Conservation (phyloP, 1,284 basidiomycete genomes). For the Tylopilus orsonianus region DNA sequence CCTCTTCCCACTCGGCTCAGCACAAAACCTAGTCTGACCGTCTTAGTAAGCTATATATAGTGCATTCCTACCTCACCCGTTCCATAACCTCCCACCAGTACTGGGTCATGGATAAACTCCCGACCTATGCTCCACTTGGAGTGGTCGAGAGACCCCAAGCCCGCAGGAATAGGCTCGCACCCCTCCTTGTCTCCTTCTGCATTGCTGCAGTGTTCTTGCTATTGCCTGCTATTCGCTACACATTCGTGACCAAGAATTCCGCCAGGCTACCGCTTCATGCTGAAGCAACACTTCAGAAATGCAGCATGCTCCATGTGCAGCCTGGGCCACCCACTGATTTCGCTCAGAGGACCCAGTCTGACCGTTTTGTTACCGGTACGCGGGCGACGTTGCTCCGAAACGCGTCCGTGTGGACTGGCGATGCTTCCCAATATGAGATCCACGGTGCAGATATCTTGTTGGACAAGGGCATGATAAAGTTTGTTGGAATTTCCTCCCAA, state of each 20-base stretch:
- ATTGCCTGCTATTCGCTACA: slow-evolving; percentile 18
- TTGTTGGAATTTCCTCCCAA: slow-evolving; percentile 37
- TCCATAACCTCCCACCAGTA: background rate
- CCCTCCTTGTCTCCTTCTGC: slow-evolving; percentile 22
- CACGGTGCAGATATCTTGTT: slow-evolving; percentile 48
- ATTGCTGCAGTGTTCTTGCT: slow-evolving; percentile 19
- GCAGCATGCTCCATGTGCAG: slow-evolving; percentile 27
- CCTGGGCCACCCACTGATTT: slow-evolving; percentile 38
- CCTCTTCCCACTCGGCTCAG: slow-evolving; percentile 4
- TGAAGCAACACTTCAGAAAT: slow-evolving; percentile 29
- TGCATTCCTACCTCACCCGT: background rate
- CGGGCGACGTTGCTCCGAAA: slow-evolving; percentile 59
- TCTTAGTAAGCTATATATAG: slow-evolving; percentile 7
- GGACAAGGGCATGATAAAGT: slow-evolving; percentile 47
- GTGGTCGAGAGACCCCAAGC: slow-evolving; percentile 9
- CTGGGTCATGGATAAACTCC: slow-evolving; percentile 32
- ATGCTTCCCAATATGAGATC: slow-evolving; percentile 51
- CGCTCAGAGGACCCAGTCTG: slow-evolving; percentile 46
- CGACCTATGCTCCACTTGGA: slow-evolving; percentile 13
- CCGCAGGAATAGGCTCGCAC: slow-evolving; percentile 13
- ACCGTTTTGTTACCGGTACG: slow-evolving; percentile 60
- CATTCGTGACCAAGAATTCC: slow-evolving; percentile 1
- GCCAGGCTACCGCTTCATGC: slow-evolving; percentile 29
- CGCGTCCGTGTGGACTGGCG: slow-evolving; percentile 72
- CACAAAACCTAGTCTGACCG: background rate